phyloP scores from a whole-genome alignment of 257 asterid species.

The Scutellaria barbata region DNA sequence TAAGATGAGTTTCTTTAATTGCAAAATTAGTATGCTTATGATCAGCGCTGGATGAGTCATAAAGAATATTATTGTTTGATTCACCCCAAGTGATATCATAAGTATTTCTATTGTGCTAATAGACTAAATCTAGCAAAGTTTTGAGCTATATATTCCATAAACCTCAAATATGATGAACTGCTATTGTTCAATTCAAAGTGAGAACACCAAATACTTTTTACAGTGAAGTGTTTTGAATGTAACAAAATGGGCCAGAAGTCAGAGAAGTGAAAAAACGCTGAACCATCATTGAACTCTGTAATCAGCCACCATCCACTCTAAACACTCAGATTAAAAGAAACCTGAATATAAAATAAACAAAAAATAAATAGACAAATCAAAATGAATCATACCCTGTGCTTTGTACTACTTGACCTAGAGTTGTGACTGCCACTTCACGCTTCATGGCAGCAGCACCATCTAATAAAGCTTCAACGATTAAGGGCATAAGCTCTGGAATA shows the following conservation, averaged over 20 bases:
- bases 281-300: background rate
- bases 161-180: no score
- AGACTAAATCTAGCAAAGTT: background rate
- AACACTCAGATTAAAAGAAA: conserved; percentile 19
- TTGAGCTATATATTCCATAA: background rate
- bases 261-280: background rate
- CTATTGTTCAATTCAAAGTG: no score
- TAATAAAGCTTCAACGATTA: conserved; percentile 89
- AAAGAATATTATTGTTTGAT: no score
- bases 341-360: background rate
- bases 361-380: conserved; percentile 31
- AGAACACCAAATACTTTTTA: no score
- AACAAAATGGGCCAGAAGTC: conserved; percentile 10
- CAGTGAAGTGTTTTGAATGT: background rate
- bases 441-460: conserved; percentile 95
- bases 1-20: no score
- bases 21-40: no score
- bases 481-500: conserved; percentile 94
- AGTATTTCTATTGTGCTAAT: no score
- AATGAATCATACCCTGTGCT: conserved; percentile 87
- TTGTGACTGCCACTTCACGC: conserved; percentile 98
- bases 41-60: no score
- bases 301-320: conserved; percentile 26
- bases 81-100: no score
- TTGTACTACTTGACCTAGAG: conserved; percentile 99